Evolutionary conservation across 2,329 filamentous ascomycete genomes (phyloP).

Genomic region (Pestalotiopsis sp.): DNA sequence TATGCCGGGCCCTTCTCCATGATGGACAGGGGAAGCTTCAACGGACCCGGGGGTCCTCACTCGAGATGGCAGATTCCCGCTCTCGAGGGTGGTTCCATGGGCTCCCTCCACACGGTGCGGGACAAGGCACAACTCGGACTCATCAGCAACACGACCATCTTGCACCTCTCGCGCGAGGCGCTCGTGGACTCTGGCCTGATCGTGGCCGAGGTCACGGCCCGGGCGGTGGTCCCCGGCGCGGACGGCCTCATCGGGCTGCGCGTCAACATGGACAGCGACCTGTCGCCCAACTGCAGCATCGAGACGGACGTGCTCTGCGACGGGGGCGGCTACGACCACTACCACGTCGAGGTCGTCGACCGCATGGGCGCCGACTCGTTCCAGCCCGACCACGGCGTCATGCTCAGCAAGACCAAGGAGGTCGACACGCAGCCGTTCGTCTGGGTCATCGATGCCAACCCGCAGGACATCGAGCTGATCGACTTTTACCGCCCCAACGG

Average conservation of each 20-base stretch:
- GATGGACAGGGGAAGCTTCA: conserved; percentile 54
- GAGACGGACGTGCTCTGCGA: conserved; percentile 49
- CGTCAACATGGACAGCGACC: conserved; percentile 46
- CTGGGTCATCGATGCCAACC: conserved; percentile 57
- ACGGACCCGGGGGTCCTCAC: conserved; percentile 55
- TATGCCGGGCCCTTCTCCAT: conserved; percentile 57
- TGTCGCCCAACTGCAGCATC: conserved; percentile 45
- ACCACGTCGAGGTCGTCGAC: conserved; percentile 55
- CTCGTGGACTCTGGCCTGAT: conserved; percentile 46
- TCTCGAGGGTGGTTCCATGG: conserved; percentile 48
- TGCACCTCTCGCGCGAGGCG: conserved; percentile 45
- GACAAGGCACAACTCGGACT: conserved; percentile 56
- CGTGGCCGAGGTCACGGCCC: conserved; percentile 48
- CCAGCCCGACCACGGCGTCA: conserved; percentile 52
- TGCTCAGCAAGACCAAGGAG: conserved; percentile 57
- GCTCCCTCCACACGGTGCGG: conserved; percentile 54
- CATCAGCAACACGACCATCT: conserved; percentile 42
- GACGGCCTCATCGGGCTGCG: conserved; percentile 48
- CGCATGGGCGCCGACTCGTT: conserved; percentile 57
- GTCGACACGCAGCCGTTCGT: conserved; percentile 49
- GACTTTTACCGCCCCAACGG: conserved; percentile 54
- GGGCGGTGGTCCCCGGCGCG: conserved; percentile 43
- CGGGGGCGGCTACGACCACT: conserved; percentile 51
- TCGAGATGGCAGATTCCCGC: conserved; percentile 55
- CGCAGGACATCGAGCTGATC: conserved; percentile 51